Evolutionary conservation across 2,329 filamentous ascomycete species (phyloP).

Genomic region (Mycocentrospora acerina): DNA sequence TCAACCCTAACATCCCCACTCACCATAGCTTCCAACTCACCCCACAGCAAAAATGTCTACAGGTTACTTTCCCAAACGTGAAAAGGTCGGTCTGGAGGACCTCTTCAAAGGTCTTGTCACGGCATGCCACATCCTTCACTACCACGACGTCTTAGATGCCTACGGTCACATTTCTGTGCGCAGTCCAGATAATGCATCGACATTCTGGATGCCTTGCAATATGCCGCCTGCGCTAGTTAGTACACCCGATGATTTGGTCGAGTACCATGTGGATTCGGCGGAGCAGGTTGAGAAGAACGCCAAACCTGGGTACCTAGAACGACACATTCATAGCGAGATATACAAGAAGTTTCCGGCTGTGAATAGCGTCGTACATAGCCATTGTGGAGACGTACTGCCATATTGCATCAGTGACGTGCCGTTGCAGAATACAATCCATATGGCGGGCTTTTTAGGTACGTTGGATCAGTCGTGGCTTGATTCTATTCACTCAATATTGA

Average conservation of each 20-base stretch:
- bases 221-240: conserved; percentile 48
- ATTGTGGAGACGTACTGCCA: conserved; percentile 46
- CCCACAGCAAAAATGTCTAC: conserved; percentile 28
- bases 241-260: conserved; percentile 45
- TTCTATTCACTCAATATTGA: not conserved
- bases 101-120: conserved; percentile 46
- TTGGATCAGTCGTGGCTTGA: not conserved
- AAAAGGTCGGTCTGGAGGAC: conserved; percentile 41
- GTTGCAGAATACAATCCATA: conserved; percentile 41
- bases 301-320: conserved; percentile 43
- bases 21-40: conserved; percentile 4
- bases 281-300: conserved; percentile 37
- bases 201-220: conserved; percentile 50
- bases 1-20: not conserved
- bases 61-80: conserved; percentile 42
- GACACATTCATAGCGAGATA: conserved; percentile 49
- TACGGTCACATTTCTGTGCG: conserved; percentile 59
- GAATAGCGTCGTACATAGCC: conserved; percentile 48
- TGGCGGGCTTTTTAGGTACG: conserved; percentile 48
- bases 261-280: conserved; percentile 48
- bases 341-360: conserved; percentile 49
- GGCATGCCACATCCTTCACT: conserved; percentile 56
- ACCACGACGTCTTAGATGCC: conserved; percentile 54
- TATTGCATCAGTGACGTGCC: conserved; percentile 47
- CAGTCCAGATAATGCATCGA: conserved; percentile 49